Percentiles rank a stretch among this genome's conserved stretches.
Conservation (phyloP, 345 rosid species). For the Brassica napus region Da-Ae NC_063449.1:35239001-35239500, state of each 20-base stretch:
- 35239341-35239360: conserved; percentile 28
- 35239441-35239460: background rate
- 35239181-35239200: conserved; percentile 47
- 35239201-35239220: conserved; percentile 25
- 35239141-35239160: conserved; percentile 34
- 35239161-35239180: conserved; percentile 49
- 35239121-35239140: background rate
- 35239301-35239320: conserved; percentile 9
- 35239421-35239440: conserved; percentile 20
- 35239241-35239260: conserved; percentile 36
- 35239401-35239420: conserved; percentile 15
- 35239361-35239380: conserved; percentile 48
- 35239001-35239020: no score
- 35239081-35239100: background rate
- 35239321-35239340: conserved; percentile 18
- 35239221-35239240: conserved; percentile 45
- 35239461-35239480: no score
- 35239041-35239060: no score
- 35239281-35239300: background rate
- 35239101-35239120: background rate
- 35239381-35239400: conserved; percentile 40
- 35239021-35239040: no score
- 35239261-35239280: background rate
- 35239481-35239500: background rate
- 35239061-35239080: no score